Evolutionary conservation across 225 moss, liverwort and hornwort genomes (phyloP), one percentile per base, ranked within the genome.

Genomic region (Pseudoscleropodium purum): DNA sequence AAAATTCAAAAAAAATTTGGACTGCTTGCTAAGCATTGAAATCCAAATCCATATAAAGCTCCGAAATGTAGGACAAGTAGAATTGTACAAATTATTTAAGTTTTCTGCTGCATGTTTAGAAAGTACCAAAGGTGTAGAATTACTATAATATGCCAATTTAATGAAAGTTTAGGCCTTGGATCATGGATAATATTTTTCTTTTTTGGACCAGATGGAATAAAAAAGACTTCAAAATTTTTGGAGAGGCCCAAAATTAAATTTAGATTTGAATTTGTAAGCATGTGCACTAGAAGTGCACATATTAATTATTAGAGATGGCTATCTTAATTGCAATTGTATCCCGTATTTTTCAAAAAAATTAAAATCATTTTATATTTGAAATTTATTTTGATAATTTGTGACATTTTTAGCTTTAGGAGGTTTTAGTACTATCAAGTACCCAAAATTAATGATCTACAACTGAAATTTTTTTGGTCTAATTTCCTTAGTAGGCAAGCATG

Each of bases 31-130:
- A 47, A 47, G 47, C 47, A 47, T 47, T 47, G 47, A 47, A 47
- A n/a, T 0, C 27, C 43, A 43, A 72, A 43, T 73, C 16, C 9
- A 15, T 0, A 16, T 9, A 27, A 16, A 73, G 2, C 3, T 73
- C 0, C 27, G 4, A 43, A 27, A 27, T 5, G 0, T 16, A 73
- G 16, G 41, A 26, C 15, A 73, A 73, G 5, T n/a, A n/a, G n/a
- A n/a, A n/a, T n/a, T n/a, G n/a, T 16, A 43, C 9, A 43, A 27
- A 73, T 27, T 10, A 27, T 8, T 26, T 5, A 27, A 27, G 1
- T 27, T 43, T 41, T 39, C 0, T 0, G 16, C 4, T 43, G 6
- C 3, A 5, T 3, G 1, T 29, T 5, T 73, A 15, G 9, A 73
- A 16, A 43, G 9, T 73, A 15, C 5, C 15, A 43, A 43, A 73